Base-by-base conservation (phyloP, 257 asterid species). In the Verbena officinalis region DNA sequence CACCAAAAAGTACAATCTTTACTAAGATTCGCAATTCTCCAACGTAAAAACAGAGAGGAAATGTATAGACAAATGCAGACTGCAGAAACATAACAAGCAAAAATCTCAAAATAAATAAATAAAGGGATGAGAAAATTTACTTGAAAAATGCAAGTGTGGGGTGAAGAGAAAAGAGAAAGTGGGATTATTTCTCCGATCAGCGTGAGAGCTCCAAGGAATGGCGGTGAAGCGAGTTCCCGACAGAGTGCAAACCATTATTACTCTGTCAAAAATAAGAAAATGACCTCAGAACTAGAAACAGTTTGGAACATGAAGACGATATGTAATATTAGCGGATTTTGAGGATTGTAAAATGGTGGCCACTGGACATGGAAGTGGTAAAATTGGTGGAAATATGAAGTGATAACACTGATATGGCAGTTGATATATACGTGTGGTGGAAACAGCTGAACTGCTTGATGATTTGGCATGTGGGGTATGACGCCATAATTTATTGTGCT, bases 361-460 rank as follows among this genome's bases (percentile, higher is more conserved):
- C 64, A 65, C 64, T n/a, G n/a, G n/a, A n/a, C n/a, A n/a, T n/a
- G n/a, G 51, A 52, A 46, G 3, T 14, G 6, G 34, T 55, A 40
- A 48, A 4, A 50, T 33, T 27, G 59, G 38, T 27, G 33, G 53
- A 45, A 68, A 67, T 59, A 21, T 36, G 13, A 43, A 59, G 81
- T 36, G 81, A 77, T 77, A 72, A 73, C 70, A 46, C 36, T 64
- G 72, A 59, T 59, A 40, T 67, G 74, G 74, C 52, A 33, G 54
- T 64, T 20, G 67, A 62, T 61, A 56, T 36, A 61, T 69, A 59
- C 72, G 61, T 77, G 82, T 73, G 82, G 82, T 73, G 68, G 76
- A 61, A 73, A 73, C 60, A 23, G 34, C 70, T 63, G 53, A 77
- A 52, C 39, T 64, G 45, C 76, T 45, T 45, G 82, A 64, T 72